Base-by-base conservation (phyloP, 2,329 filamentous ascomycete species). In the Xylariomycetidae sp. region DNA sequence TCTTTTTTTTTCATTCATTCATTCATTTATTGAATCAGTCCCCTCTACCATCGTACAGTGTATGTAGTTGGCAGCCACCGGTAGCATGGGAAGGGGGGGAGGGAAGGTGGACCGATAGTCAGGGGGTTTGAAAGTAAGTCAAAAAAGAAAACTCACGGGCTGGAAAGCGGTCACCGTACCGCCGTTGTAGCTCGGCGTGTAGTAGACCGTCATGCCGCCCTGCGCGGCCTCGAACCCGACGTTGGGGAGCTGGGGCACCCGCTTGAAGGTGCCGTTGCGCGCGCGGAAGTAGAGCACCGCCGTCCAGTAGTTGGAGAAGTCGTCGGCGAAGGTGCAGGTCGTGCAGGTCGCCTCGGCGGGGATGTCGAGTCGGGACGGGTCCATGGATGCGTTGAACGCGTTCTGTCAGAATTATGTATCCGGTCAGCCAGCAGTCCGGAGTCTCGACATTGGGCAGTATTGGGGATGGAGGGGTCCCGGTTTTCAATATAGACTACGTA, bases 131-230 rank as follows among this genome's bases (percentile, higher is more conserved):
- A n/a, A n/a, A n/a, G n/a, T n/a, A n/a, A n/a, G n/a, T n/a, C n/a
- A n/a, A n/a, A n/a, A n/a, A n/a, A n/a, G n/a, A n/a, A n/a, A n/a
- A n/a, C 52, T 30, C 36, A 55, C 55, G 7, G 60, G 57, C 45
- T 63, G 59, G 48, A 67, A 67, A 7, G 64, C 64, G 10, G 62
- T 66, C 17, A 65, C 62, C 31, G 63, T 53, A 54, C 20, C 57
- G 58, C 31, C 50, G 30, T 52, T 61, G 12, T 36, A 50, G 51
- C 36, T 51, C 26, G 57, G 50, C 49, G 50, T 64, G 41, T 68
- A 68, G 50, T 68, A 68, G 16, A 67, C 62, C 3, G 63, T 64
- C 40, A 67, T 61, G 13, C 63, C 63, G 5, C 59, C 62, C 11
- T 58, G 47, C 5, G 60, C 61, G 10, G 40, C 46, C 16, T 55